Conservation (phyloP, 192 early-diverging fungal species). For the Dissophora ornata region DNA sequence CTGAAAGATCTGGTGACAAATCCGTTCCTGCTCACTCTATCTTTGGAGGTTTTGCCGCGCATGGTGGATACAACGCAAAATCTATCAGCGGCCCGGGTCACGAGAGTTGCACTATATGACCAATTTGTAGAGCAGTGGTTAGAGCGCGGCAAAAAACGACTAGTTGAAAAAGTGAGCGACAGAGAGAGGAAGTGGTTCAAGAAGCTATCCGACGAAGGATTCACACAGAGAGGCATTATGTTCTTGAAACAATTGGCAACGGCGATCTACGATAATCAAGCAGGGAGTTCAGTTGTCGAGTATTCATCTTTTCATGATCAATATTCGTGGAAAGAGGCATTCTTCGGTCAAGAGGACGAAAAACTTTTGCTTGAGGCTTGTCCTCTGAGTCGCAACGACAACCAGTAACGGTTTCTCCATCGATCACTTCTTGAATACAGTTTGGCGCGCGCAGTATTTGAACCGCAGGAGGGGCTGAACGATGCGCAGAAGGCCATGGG, state of each 20-base stretch:
- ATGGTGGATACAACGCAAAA: neutral
- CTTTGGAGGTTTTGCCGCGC: neutral
- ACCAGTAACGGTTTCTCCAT: constrained; percentile 7
- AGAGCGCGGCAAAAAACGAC: neutral
- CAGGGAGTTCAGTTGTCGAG: neutral
- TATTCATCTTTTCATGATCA: neutral
- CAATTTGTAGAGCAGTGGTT: constrained; percentile 6
- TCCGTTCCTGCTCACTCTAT: constrained; percentile 19
- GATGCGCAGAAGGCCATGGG: neutral
- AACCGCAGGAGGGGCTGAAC: neutral
- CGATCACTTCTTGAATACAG: constrained; percentile 3
- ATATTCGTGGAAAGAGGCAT: neutral
- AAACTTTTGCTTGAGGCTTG: neutral
- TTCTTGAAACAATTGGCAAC: neutral
- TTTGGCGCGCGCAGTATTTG: neutral
- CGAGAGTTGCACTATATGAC: constrained; percentile 8
- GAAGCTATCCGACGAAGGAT: neutral
- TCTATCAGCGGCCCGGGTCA: neutral
- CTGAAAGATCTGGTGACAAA: constrained; percentile 17
- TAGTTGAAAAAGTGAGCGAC: neutral
- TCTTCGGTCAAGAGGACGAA: neutral
- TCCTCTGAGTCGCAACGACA: constrained; percentile 3
- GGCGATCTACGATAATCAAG: neutral
- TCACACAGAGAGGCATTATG: neutral
- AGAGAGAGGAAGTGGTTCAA: neutral